phyloP scores from a whole-genome alignment of 2,329 filamentous ascomycete species.

The Phaeosphaeriaceae sp. region DNA sequence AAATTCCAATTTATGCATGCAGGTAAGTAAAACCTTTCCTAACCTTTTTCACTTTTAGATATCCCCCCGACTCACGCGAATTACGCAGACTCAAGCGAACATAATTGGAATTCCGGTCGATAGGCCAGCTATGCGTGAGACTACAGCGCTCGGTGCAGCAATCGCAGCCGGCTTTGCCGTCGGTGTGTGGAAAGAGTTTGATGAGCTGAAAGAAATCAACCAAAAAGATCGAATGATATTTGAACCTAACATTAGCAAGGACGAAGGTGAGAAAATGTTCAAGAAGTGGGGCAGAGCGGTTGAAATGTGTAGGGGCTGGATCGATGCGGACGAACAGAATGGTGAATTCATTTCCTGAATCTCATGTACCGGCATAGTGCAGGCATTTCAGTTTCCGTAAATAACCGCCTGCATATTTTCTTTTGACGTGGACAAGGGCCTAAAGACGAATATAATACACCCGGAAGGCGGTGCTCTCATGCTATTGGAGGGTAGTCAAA shows the following conservation, averaged over 20 bases:
- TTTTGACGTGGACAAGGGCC: background rate
- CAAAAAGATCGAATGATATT: constrained; percentile 73
- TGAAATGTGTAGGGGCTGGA: constrained; percentile 78
- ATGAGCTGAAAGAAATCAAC: constrained; percentile 76
- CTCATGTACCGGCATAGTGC: constrained; percentile 24
- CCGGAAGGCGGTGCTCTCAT: background rate
- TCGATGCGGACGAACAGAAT: constrained; percentile 52
- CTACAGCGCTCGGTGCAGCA: constrained; percentile 84
- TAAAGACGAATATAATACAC: background rate
- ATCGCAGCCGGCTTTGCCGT: constrained; percentile 88
- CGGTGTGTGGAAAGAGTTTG: constrained; percentile 76
- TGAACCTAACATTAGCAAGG: constrained; percentile 66
- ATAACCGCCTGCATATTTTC: constrained; percentile 21
- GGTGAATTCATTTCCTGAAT: constrained; percentile 35
- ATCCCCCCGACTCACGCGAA: constrained; percentile 18
- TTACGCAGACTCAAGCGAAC: constrained; percentile 74
- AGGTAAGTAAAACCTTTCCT: constrained; percentile 46
- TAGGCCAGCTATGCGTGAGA: constrained; percentile 87
- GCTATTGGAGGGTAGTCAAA: background rate
- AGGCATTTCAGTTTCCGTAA: constrained; percentile 31
- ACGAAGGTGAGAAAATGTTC: constrained; percentile 68
- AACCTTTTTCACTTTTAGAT: constrained; percentile 1
- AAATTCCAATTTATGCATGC: constrained; percentile 89
- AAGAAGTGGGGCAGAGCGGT: constrained; percentile 78
- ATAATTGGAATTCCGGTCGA: constrained; percentile 83